Evolutionary conservation across 2,329 filamentous ascomycete genomes (phyloP), one percentile per base, ranked within the genome.

Genomic region (Magnaporthales sp.): DNA sequence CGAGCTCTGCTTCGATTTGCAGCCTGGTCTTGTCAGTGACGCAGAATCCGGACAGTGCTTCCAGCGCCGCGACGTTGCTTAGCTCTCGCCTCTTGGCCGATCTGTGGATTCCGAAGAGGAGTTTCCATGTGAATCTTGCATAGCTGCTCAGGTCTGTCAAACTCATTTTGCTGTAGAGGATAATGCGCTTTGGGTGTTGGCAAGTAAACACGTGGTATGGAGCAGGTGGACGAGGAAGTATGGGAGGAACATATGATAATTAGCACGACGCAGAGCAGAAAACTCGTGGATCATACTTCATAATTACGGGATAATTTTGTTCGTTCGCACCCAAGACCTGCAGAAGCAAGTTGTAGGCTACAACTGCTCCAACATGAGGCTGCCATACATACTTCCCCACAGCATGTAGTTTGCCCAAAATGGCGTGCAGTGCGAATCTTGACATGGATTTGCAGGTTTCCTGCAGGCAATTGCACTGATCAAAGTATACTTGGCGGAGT

Each of bases 401-500:
- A 60, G n/a, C n/a, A 27, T 27, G 11, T 24, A 26, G 56, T 6
- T 27, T 24, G 56, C 56, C 56, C 15, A 60, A 60, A 29, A 60
- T 60, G 56, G 56, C 56, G 56, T 60, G 22, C 13, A 27, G 11
- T 27, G 56, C 56, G 56, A 60, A 60, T 27, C 56, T 27, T 13
- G 38, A 46, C 38, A 60, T 27, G 56, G 56, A 60, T 27, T 29
- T 11, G 9, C 5, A n/a, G 15, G 5, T 46, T 46, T 46, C 38
- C 38, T 46, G 32, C 38, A 15, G 32, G 13, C 32, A 38, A 58
- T 58, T 8, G 54, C 26, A 7, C 11, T 27, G 22, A 24, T 24
- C 56, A 60, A 60, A 60, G 26, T 60, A 27, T 60, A 60, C 56
- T 60, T 60, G 56, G 56, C 56, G 56, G 54, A 26, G n/a, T 58